Base-by-base conservation (phyloP, 2,329 filamentous ascomycete genomes). In the Ascochyta clinopodiicola region DNA sequence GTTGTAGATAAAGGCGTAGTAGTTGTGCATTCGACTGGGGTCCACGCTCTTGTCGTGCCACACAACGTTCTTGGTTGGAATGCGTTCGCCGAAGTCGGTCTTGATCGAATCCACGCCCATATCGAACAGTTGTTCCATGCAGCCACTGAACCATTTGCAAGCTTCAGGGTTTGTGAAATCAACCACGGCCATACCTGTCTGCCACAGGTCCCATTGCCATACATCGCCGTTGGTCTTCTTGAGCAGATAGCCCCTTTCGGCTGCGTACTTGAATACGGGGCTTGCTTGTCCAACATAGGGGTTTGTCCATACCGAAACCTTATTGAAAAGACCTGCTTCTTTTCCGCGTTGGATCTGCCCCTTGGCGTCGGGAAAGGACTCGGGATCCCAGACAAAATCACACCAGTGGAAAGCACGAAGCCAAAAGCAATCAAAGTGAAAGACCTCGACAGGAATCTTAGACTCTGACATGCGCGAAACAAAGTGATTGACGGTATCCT, bases 341-440 rank as follows among this genome's bases (percentile, higher is more conserved):
- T 90, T 90, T 55, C 91, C 78, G 2, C 87, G 82, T 7, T 80
- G 70, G 57, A 91, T 85, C 66, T 88, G 87, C 0, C 81, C 84
- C 45, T 81, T 80, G 1, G 88, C 86, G 60, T 91, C 87, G 0
- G 88, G 87, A 73, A 91, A 91, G 62, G 84, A 84, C 42, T 87
- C 83, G 1, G 81, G 77, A 65, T 89, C 87, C 75, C 90, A 91
- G 45, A 86, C 81, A 61, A 91, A 91, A 71, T 91, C 88, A 55
- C 87, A 90, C 88, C 88, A 91, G 51, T 86, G 85, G 69, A 90
- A 91, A 1, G 85, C 86, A 59, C 87, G 86, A 81, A 91, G 86
- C 88, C 88, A 91, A 80, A 90, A 91, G 72, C 86, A 89, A 70
- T 91, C 88, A 61, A 88, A 91, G 72, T 91, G 89, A 73, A 91